These are phyloP conservation scores for Alternaria consortialis DNA, from an alignment of 2,329 filamentous ascomycete species.

Conservation along the genomic window DNA sequence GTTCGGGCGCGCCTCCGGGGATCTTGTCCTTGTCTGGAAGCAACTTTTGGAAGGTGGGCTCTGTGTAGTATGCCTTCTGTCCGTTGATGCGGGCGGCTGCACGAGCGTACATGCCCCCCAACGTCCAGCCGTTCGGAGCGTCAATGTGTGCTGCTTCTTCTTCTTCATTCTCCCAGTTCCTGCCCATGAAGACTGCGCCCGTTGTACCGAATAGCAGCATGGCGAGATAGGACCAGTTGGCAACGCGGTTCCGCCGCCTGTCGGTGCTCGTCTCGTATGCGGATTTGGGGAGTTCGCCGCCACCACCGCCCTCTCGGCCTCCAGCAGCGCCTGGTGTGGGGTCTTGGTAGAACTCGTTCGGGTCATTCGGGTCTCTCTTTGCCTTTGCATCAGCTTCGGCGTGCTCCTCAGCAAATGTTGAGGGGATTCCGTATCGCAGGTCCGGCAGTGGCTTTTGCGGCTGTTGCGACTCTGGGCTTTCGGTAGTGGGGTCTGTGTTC, in stretches of 20 bases:
- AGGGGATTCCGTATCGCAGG: slow-evolving; percentile 92
- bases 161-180: slow-evolving; percentile 82
- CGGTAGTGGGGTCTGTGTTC: slow-evolving; percentile 52
- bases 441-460: slow-evolving; percentile 78
- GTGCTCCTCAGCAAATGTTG: slow-evolving; percentile 81
- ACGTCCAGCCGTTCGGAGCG: slow-evolving; percentile 80
- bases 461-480: slow-evolving; percentile 55
- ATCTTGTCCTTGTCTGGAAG: slow-evolving; percentile 75
- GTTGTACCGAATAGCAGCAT: slow-evolving; percentile 66
- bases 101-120: slow-evolving; percentile 80
- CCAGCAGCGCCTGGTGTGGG: slow-evolving; percentile 52
- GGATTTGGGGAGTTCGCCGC: slow-evolving; percentile 75
- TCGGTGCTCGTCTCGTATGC: slow-evolving; percentile 93
- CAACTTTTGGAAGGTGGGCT: slow-evolving; percentile 93
- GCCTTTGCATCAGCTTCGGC: slow-evolving; percentile 52
- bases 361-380: slow-evolving; percentile 37
- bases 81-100: slow-evolving; percentile 77
- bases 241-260: slow-evolving; percentile 77
- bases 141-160: slow-evolving; percentile 75
- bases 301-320: slow-evolving; percentile 58
- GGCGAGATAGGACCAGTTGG: slow-evolving; percentile 75
- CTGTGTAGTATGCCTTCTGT: slow-evolving; percentile 90
- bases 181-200: slow-evolving; percentile 78
- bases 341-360: slow-evolving; percentile 64
- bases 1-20: slow-evolving; percentile 74